phyloP scores from a whole-genome alignment of 164 flowering plant genomes.

The Berberis vulgaris region DNA sequence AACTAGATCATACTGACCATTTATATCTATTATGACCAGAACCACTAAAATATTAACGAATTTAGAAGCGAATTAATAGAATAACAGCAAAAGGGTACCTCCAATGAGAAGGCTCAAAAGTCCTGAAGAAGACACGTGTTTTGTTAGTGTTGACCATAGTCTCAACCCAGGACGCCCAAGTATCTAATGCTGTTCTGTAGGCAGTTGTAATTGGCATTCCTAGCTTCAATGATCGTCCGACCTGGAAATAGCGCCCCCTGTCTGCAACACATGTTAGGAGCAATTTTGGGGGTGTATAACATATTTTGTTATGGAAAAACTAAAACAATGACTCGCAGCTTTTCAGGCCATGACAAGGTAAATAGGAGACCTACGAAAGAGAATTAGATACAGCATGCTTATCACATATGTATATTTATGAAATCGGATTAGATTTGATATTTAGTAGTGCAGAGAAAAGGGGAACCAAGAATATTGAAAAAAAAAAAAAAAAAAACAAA shows the following conservation, averaged over 20 bases:
- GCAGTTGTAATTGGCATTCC: slow-evolving; percentile 58
- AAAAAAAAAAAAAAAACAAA: too few relatives aligned
- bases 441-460: too few relatives aligned
- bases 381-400: neutral
- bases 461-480: too few relatives aligned
- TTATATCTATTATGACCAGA: too few relatives aligned
- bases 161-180: slow-evolving; percentile 85
- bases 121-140: slow-evolving; percentile 69
- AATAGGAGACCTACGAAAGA: neutral
- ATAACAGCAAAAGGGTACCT: slow-evolving; percentile 29
- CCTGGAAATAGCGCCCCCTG: slow-evolving; percentile 87
- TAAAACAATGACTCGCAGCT: too few relatives aligned
- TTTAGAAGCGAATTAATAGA: neutral
- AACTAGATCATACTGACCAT: too few relatives aligned
- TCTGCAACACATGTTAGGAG: slow-evolving; percentile 26
- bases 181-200: slow-evolving; percentile 47
- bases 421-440: too few relatives aligned
- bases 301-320: too few relatives aligned
- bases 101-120: slow-evolving; percentile 82
- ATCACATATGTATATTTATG: too few relatives aligned
- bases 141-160: slow-evolving; percentile 37
- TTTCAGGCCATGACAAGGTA: neutral
- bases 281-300: neutral
- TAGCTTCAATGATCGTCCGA: slow-evolving; percentile 48
- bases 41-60: too few relatives aligned